phyloP scores from a whole-genome alignment of 768 basidiomycete species.

The Porpolomopsis calyptriformis region DNA sequence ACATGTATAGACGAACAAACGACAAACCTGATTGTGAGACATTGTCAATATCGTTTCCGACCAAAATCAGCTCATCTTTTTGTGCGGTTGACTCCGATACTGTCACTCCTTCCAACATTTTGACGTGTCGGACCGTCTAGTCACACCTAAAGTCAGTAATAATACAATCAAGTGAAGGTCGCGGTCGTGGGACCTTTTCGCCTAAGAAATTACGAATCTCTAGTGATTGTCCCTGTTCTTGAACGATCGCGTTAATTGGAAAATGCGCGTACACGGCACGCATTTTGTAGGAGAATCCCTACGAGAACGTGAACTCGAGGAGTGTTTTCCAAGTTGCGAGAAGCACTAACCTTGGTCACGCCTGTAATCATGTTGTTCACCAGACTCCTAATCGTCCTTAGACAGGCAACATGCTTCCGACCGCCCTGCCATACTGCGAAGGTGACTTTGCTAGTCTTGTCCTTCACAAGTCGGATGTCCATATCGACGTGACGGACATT shows the following conservation, averaged over 20 bases:
- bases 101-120: slow-evolving; percentile 83
- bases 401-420: slow-evolving; percentile 96
- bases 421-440: slow-evolving; percentile 97
- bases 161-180: background rate
- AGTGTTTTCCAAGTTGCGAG: too few species aligned
- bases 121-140: slow-evolving; percentile 86
- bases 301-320: slow-evolving; percentile 6
- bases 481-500: slow-evolving; percentile 88
- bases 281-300: slow-evolving; percentile 99
- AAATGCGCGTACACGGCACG: slow-evolving; percentile 99
- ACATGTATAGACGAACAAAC: background rate
- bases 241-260: slow-evolving; percentile 97
- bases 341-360: slow-evolving; percentile 74
- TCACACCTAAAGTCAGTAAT: background rate
- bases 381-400: slow-evolving; percentile 89
- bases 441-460: slow-evolving; percentile 69
- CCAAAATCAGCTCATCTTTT: slow-evolving; percentile 89
- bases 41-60: slow-evolving; percentile 93
- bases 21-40: slow-evolving; percentile 86
- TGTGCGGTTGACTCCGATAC: slow-evolving; percentile 80
- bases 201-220: slow-evolving; percentile 96
- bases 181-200: slow-evolving; percentile 54
- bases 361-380: slow-evolving; percentile 98
- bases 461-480: slow-evolving; percentile 80
- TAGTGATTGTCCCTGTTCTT: slow-evolving; percentile 55